Percentiles rank a stretch among this genome's conserved stretches.
These are phyloP conservation scores for Fraxinus sp. DNA, from an alignment of 305 asterid species.

Conservation along the genomic window DNA sequence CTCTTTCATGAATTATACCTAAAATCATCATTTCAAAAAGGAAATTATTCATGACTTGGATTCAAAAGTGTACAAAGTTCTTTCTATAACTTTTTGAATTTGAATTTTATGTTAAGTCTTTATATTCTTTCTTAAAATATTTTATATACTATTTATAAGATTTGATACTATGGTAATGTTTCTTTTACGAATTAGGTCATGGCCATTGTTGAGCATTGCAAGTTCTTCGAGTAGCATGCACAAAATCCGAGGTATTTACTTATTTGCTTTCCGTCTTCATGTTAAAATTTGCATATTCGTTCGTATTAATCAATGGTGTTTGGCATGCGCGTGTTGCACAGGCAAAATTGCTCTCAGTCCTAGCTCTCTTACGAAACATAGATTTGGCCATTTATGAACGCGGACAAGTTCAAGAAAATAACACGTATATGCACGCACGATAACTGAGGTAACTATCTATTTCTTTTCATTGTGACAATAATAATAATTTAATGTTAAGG, in stretches of 20 bases:
- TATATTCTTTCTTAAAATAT: no score
- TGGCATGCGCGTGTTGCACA: neutral
- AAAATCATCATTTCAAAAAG: neutral
- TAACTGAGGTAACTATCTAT: no score
- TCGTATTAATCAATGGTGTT: neutral
- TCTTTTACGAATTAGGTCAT: neutral
- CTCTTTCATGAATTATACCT: neutral
- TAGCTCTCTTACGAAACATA: no score
- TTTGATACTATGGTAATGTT: neutral
- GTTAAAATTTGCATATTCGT: neutral
- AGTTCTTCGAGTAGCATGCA: neutral
- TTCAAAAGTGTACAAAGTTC: neutral
- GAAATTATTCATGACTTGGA: constrained; percentile 23
- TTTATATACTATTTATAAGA: no score
- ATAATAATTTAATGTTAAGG: no score
- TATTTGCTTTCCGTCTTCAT: neutral
- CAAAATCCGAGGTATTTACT: neutral
- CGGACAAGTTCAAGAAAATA: no score
- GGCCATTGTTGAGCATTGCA: neutral
- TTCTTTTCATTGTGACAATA: no score
- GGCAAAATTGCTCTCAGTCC: neutral
- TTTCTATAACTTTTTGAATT: no score
- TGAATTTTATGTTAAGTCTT: no score
- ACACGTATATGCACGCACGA: no score
- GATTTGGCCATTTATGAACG: no score